These are phyloP conservation scores for Marasmius fiardii DNA, from an alignment of 1,284 basidiomycete species.

Conservation along the genomic window DNA sequence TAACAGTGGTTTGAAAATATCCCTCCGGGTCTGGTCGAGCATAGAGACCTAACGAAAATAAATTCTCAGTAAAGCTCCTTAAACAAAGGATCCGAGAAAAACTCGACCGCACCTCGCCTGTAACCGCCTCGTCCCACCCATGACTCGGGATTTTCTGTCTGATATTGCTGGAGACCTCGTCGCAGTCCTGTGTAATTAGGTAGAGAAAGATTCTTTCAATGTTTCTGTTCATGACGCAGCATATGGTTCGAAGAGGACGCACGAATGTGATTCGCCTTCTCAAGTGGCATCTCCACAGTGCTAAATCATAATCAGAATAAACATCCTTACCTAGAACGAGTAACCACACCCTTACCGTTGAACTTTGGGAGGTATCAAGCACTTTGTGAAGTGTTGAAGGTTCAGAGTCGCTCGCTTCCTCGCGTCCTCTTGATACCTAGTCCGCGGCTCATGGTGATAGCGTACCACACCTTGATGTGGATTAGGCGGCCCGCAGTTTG, in stretches of 20 bases:
- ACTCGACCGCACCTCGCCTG: slow-evolving; percentile 14
- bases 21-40: slow-evolving; percentile 50
- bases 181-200: slow-evolving; percentile 39
- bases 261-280: slow-evolving; percentile 61
- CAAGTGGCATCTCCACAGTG: slow-evolving; percentile 50
- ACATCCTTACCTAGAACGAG: too few species aligned
- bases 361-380: slow-evolving; percentile 31
- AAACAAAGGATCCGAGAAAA: slow-evolving; percentile 33
- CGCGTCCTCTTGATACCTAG: slow-evolving; percentile 44
- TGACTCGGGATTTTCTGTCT: slow-evolving; percentile 53
- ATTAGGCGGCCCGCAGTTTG: slow-evolving; percentile 39
- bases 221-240: too few species aligned
- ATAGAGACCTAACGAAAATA: slow-evolving; percentile 45
- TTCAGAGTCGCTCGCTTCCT: slow-evolving; percentile 38
- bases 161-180: slow-evolving; percentile 44
- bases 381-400: slow-evolving; percentile 45
- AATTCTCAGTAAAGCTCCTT: background rate
- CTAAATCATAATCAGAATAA: too few species aligned
- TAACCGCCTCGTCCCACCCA: slow-evolving; percentile 48
- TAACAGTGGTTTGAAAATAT: slow-evolving; percentile 68
- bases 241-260: slow-evolving; percentile 17
- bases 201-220: too few species aligned
- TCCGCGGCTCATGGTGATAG: slow-evolving; percentile 47
- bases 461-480: slow-evolving; percentile 18
- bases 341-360: slow-evolving; percentile 30